Evolutionary conservation across 768 basidiomycete species (phyloP), one percentile per base, ranked within the genome.

Genomic region (Boletus subparvulus): DNA sequence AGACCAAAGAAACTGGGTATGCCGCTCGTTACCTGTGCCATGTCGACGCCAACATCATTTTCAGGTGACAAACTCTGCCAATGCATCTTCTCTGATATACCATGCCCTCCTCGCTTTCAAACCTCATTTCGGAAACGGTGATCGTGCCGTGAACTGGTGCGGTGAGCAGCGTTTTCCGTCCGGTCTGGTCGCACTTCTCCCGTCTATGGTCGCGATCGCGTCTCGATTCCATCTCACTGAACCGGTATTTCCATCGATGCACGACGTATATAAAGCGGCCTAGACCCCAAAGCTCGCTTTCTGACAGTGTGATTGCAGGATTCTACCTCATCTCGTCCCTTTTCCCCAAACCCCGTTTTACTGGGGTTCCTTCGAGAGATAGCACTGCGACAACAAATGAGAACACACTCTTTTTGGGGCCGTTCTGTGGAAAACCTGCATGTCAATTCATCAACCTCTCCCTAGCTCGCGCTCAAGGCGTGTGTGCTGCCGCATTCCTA

Each of bases 351-450:
- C 83, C 65, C 64, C 72, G 53, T 50, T 66, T 62, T 59, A 9
- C 60, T 17, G 57, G 49, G 50, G 50, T 59, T 42, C 48, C 58
- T 50, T 35, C 60, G 39, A 52, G 33, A 35, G 45, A 52, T 58
- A 42, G 57, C 58, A 42, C 61, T 46, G 21, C 33, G 33, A 39
- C 57, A 43, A 48, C 45, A 42, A 33, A 51, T 37, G 26, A 59
- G 60, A 53, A 53, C 61, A 48, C 44, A 63, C 51, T 95, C 10
- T 73, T 92, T 42, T 76, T 94, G 7, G 93, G 88, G 1, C 93
- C 94, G 0, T 97, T 95, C 73, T 87, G 85, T 62, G 94, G 94
- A 50, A 90, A 88, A 63, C 95, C 94, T 2, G 95, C 95, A 0
- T 98, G 95, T 70, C 89, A 92, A 63, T 85, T 81, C 63, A 94